Evolutionary conservation across 192 early-diverging fungal species (phyloP), one percentile per base, ranked within the genome.

Genomic region (Phycomyces blakesleeanus): DNA sequence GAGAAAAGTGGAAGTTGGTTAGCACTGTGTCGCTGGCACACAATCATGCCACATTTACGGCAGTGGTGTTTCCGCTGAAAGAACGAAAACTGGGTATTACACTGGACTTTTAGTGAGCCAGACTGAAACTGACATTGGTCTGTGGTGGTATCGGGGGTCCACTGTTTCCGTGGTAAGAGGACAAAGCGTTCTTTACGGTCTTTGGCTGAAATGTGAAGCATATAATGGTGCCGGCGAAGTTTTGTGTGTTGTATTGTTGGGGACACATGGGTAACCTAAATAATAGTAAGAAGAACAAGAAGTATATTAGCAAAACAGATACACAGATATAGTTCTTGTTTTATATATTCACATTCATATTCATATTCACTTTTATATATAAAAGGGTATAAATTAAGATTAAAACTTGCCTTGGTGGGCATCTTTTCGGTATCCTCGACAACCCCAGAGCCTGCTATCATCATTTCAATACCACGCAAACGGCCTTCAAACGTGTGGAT

Each of bases 11-110:
- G 57, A 16, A 70, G 24, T 26, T 51, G 37, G 29, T 70, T 64
- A 3, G 56, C 51, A 40, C 68, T 70, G 22, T 70, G 68, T 15
- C 34, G 50, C 15, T 63, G 62, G 38, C 68, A 70, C 10, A 64
- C 25, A 41, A 70, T 57, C 40, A 64, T 51, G 3, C 68, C 68
- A 49, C 68, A 70, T 52, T 55, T 70, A 49, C 71, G 55, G 25
- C 71, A 73, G 42, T 73, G 71, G 67, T 73, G 71, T 37, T 50
- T 61, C 42, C 71, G 42, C 24, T 63, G 65, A 25, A 67, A 67
- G 18, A 64, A 63, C 15, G 60, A 34, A 37, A 73, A 73, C 34
- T 55, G 15, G 15, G 63, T 59, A n/a, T 41, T 40, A 37, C 71
- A 72, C 29, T 24, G 69, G 29, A 20, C 24, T 2, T 37, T 21